Conservation (phyloP, 2,329 filamentous ascomycete genomes). For the Botrytis elliptica region DNA sequence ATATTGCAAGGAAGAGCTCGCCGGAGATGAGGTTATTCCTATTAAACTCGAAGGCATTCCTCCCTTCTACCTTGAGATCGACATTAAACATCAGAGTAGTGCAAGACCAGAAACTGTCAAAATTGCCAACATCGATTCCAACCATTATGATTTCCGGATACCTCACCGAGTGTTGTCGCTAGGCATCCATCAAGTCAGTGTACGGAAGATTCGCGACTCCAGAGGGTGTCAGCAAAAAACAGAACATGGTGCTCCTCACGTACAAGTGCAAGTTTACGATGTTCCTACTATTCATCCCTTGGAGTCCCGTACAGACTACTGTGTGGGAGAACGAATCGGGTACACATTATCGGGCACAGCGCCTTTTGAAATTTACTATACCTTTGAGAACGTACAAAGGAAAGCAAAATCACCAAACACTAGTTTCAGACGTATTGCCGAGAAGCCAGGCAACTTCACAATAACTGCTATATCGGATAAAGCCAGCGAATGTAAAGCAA, state of each 20-base stretch:
- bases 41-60: constrained; percentile 79
- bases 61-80: constrained; percentile 87
- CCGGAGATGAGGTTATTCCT: constrained; percentile 82
- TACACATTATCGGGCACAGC: constrained; percentile 89
- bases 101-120: constrained; percentile 77
- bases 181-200: constrained; percentile 84
- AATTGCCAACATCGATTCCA: constrained; percentile 74
- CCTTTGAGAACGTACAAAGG: constrained; percentile 74
- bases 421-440: constrained; percentile 88
- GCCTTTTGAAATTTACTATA: constrained; percentile 91
- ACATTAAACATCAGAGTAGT: constrained; percentile 86
- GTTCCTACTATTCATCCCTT: constrained; percentile 87
- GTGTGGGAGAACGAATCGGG: constrained; percentile 89
- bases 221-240: constrained; percentile 81
- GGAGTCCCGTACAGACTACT: constrained; percentile 83
- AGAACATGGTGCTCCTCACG: constrained; percentile 67
- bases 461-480: constrained; percentile 86
- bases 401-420: constrained; percentile 78
- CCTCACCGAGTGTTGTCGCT: constrained; percentile 81
- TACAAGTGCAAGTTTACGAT: constrained; percentile 90
- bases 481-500: constrained; percentile 81
- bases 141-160: constrained; percentile 76
- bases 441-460: constrained; percentile 82
- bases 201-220: constrained; percentile 85
- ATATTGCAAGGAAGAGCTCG: constrained; percentile 83